Base-by-base conservation (phyloP, 2,329 filamentous ascomycete species). In the Ophiostoma sp. region DNA sequence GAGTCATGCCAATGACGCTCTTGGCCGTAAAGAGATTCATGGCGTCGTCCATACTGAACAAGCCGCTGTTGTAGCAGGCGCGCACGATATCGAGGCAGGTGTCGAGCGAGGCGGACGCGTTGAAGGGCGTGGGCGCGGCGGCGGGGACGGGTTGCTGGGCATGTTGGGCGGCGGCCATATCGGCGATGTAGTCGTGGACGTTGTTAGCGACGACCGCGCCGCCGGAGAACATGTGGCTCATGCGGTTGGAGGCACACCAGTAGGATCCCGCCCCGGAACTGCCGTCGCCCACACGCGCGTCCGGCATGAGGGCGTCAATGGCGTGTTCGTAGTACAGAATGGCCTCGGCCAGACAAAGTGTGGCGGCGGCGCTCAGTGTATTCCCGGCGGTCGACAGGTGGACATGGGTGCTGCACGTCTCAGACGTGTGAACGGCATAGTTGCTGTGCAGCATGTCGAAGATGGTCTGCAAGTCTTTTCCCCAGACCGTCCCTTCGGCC, bases 171-270 rank as follows among this genome's bases (percentile, higher is more conserved):
- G 15, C 6, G 1, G 15, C 17, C 33, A 25, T 19, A 39, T 8
- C 12, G 25, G 19, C 9, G 19, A 61, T n/a, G n/a, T 71, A 52
- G 0, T 77, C 78, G 5, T 17, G 61, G 55, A 82, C 80, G 1
- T 80, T 48, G 33, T 76, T 57, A 1, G 69, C 72, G 19, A 81
- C 76, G 59, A 79, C 81, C 19, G 78, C 74, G 1, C 75, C 66
- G 4, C 31, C 69, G n/a, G 68, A 52, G 1, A 83, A 73, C 0
- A 77, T 70, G 5, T 78, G 74, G 73, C 76, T 81, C 15, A 70
- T 69, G 6, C 80, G 79, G 76, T 81, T 82, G 42, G 80, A 81
- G 68, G 81, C 79, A 74, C 80, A 80, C 82, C 82, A 83, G 77
- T 82, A 81, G 25, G 42, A 36, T 22, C 63, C 39, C 19, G 7